Percentiles rank a stretch among this genome's conserved stretches.
These are phyloP conservation scores for Zygnema circumcarinatum DNA, from an alignment of 139 green algal species.

Conservation along the genomic window DNA sequence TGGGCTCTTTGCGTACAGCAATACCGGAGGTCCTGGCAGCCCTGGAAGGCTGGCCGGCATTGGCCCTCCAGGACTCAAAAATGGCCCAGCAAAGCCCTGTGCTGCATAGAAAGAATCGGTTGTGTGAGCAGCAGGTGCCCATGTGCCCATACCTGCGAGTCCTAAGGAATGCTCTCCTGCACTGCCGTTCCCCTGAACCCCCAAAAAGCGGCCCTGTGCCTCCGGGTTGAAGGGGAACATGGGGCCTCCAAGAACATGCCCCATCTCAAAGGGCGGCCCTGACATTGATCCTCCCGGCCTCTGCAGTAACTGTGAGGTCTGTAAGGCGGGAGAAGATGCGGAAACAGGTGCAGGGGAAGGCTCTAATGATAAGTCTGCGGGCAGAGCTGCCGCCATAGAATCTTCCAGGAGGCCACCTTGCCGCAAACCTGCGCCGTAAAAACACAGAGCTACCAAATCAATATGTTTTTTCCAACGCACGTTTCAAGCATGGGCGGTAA, in stretches of 20 bases:
- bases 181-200: not conserved
- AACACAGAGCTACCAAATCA: too few species aligned
- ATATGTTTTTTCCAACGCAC: too few species aligned
- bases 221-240: constrained; percentile 13
- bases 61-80: not conserved
- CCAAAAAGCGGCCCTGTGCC: too few species aligned
- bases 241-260: not conserved
- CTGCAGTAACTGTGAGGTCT: not conserved
- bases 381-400: constrained; percentile 8
- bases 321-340: not conserved
- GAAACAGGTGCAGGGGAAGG: not conserved
- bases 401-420: not conserved
- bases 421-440: too few species aligned
- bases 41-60: not conserved
- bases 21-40: not conserved
- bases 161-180: not conserved
- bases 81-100: not conserved
- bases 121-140: not conserved
- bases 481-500: too few species aligned
- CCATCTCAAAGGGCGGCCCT: not conserved
- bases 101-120: not conserved
- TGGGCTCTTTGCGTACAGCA: constrained; percentile 11
- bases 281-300: not conserved
- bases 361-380: constrained; percentile 9
- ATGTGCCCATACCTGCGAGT: not conserved